Conservation (phyloP, 202 grass and related monocot genomes). For the Panicum hallii region DNA sequence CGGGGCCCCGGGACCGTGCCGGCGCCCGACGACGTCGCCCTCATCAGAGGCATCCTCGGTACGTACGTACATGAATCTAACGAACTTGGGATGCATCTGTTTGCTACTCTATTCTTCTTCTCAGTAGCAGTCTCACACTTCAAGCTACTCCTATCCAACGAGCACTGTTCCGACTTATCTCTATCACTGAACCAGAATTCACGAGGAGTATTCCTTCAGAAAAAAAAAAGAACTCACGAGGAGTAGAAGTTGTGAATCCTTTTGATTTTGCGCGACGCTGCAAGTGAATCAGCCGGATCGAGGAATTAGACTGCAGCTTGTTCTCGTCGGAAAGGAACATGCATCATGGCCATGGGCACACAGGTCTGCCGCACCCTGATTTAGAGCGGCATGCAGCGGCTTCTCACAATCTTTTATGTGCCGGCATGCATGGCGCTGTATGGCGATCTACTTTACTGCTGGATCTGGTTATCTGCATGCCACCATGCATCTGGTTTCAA, state of each 20-base stretch:
- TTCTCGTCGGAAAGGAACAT: background rate
- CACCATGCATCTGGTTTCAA: background rate
- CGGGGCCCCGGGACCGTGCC: conserved; percentile 62
- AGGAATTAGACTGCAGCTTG: background rate
- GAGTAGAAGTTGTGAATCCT: background rate
- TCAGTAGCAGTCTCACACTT: background rate
- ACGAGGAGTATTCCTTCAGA: no score
- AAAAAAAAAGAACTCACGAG: no score
- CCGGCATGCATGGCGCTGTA: background rate
- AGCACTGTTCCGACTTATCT: no score
- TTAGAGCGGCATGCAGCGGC: background rate
- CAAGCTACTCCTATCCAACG: background rate
- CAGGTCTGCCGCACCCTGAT: background rate
- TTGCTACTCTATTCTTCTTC: background rate
- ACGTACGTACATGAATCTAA: conserved; percentile 34
- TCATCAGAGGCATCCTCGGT: conserved; percentile 70
- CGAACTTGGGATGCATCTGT: background rate
- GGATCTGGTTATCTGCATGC: background rate
- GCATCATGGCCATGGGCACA: background rate
- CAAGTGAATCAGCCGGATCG: background rate
- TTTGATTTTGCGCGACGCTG: background rate
- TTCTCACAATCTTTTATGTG: background rate
- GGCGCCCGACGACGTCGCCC: conserved; percentile 50
- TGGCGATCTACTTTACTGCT: background rate
- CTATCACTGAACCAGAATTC: no score